A percentile compares a stretch with the other conserved stretches of the same genome.
Evolutionary conservation across 352 stramenopile species (phyloP).

Genomic region (Phytophthora kernoviae): DNA sequence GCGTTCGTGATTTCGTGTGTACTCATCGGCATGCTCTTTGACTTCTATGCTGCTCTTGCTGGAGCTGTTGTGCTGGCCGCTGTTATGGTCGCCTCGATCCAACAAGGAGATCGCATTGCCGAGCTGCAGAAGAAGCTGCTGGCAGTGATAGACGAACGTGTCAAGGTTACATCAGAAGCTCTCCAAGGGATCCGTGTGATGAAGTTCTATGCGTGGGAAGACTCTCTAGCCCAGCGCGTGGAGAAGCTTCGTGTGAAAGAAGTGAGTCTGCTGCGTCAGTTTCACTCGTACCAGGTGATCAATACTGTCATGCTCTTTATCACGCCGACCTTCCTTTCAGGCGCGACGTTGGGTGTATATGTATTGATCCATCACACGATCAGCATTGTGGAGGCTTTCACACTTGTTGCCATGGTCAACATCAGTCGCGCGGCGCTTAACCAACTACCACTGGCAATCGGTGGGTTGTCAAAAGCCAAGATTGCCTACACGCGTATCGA

Average conservation of each 20-base stretch:
- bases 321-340: conserved; percentile 35
- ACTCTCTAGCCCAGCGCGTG: conserved; percentile 25
- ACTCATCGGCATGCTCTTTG: conserved; percentile 38
- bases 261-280: conserved; percentile 30
- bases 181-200: conserved; percentile 85
- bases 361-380: conserved; percentile 22
- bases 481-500: conserved; percentile 17
- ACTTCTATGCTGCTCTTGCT: conserved; percentile 17
- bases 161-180: conserved; percentile 92
- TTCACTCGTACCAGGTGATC: conserved; percentile 43
- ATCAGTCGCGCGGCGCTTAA: conserved; percentile 15
- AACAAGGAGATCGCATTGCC: conserved; percentile 8
- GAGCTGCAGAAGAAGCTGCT: conserved; percentile 14
- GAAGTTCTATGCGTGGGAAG: conserved; percentile 87
- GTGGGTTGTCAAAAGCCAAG: conserved; percentile 16
- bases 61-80: conserved; percentile 16
- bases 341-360: conserved; percentile 31
- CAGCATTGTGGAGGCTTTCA: conserved; percentile 15
- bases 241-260: conserved; percentile 35
- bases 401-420: conserved; percentile 24
- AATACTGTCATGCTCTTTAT: conserved; percentile 58
- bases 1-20: conserved; percentile 27
- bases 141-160: conserved; percentile 54
- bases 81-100: conserved; percentile 24
- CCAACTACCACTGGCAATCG: conserved; percentile 12